Evolutionary conservation across 2,329 filamentous ascomycete genomes (phyloP).

Genomic region (Monilinia laxa): DNA sequence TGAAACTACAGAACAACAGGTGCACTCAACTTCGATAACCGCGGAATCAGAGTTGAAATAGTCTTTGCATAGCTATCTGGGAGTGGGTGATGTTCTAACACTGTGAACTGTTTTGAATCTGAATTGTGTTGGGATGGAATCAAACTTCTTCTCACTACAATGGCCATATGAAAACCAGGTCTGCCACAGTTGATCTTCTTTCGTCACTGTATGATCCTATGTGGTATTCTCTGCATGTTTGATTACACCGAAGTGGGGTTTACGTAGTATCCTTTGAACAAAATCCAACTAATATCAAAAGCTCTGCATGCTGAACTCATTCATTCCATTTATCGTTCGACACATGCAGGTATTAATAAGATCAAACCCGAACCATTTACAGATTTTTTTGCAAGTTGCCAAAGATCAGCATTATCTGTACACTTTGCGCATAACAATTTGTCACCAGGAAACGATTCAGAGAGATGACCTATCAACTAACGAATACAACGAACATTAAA

Average conservation of each 20-base stretch:
- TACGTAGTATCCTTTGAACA: neutral
- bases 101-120: neutral
- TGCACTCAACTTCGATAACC: neutral
- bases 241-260: neutral
- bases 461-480: neutral
- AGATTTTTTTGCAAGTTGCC: neutral
- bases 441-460: neutral
- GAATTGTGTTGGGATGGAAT: neutral
- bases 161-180: neutral
- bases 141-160: neutral
- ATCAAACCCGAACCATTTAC: neutral
- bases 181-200: neutral
- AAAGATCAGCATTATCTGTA: neutral
- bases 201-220: neutral
- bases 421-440: conserved; percentile 12
- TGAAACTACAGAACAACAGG: too few relatives aligned
- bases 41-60: neutral
- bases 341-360: neutral
- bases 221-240: neutral
- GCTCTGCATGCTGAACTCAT: neutral
- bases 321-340: neutral
- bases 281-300: neutral
- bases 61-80: neutral
- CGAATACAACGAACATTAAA: neutral
- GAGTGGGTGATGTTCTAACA: neutral